These are phyloP conservation scores for Macrotyloma uniflorum DNA, from an alignment of 306 rosid genomes.

Conservation along the genomic window DNA sequence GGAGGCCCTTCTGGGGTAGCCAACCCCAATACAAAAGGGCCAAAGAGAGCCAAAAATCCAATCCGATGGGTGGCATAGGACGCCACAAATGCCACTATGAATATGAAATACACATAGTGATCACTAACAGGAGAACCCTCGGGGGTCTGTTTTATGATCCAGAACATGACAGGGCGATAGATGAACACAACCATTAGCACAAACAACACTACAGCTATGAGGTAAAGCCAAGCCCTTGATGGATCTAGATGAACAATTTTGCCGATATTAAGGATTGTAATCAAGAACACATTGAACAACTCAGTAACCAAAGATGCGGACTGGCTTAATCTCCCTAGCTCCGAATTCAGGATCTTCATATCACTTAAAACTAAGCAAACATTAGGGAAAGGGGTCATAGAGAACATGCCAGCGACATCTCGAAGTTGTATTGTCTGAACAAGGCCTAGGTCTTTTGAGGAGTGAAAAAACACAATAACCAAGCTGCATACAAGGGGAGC, in stretches of 20 bases:
- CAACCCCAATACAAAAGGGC: slow-evolving; percentile 66
- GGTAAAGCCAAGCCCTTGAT: neutral
- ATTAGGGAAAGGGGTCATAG: slow-evolving; percentile 53
- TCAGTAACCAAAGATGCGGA: slow-evolving; percentile 63
- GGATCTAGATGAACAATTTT: neutral
- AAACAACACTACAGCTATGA: neutral
- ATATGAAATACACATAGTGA: slow-evolving; percentile 45
- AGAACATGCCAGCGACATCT: slow-evolving; percentile 26
- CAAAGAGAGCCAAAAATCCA: slow-evolving; percentile 41
- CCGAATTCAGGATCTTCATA: slow-evolving; percentile 65
- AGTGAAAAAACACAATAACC: neutral
- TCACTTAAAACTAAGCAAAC: slow-evolving; percentile 52
- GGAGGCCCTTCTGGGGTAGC: slow-evolving; percentile 80
- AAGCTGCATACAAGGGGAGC: slow-evolving; percentile 48
- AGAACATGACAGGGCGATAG: slow-evolving; percentile 55
- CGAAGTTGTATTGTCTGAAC: neutral
- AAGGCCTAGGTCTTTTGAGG: neutral
- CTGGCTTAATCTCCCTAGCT: slow-evolving; percentile 61
- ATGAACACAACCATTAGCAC: slow-evolving; percentile 18
- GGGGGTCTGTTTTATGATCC: slow-evolving; percentile 73
- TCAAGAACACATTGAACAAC: slow-evolving; percentile 24
- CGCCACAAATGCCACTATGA: slow-evolving; percentile 33
- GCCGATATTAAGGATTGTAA: neutral
- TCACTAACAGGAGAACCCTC: slow-evolving; percentile 61
- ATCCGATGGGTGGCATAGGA: slow-evolving; percentile 30